A percentile compares a stretch with the other conserved stretches of the same genome.
phyloP scores from a whole-genome alignment of 75 land plant genomes.

The Gnetum montanum region DNA sequence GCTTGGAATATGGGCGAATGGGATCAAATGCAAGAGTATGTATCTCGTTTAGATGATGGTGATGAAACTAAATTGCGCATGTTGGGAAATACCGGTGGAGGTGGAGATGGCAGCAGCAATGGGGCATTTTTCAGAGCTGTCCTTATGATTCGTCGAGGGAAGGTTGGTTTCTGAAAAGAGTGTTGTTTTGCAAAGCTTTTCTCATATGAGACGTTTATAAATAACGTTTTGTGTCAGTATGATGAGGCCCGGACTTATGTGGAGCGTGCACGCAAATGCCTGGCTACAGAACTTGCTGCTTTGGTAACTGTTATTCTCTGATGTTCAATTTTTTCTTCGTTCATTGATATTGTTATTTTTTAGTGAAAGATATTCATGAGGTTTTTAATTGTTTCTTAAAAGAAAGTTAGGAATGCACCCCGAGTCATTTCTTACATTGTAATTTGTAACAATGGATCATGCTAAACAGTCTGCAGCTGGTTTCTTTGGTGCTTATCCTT shows the following conservation, averaged over 20 bases:
- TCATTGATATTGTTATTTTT: not conserved
- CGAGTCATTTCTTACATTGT: too few relatives aligned
- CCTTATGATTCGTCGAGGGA: constrained; percentile 63
- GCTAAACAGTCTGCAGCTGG: too few relatives aligned
- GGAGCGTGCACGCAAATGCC: constrained; percentile 89
- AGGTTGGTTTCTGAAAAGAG: constrained; percentile 31
- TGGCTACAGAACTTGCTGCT: constrained; percentile 97
- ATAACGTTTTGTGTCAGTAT: constrained; percentile 32
- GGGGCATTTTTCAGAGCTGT: constrained; percentile 97
- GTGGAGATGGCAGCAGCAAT: constrained; percentile 94
- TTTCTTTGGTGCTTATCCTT: too few relatives aligned
- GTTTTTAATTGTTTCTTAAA: too few relatives aligned
- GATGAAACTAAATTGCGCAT: constrained; percentile 68
- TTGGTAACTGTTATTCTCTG: constrained; percentile 37
- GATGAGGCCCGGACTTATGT: constrained; percentile 84
- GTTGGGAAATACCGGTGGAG: constrained; percentile 56
- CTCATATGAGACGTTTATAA: too few relatives aligned
- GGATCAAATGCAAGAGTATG: constrained; percentile 98
- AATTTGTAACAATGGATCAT: too few relatives aligned
- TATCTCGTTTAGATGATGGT: constrained; percentile 85
- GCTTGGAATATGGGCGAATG: constrained; percentile 99
- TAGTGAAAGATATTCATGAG: too few relatives aligned
- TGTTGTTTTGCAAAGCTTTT: not conserved
- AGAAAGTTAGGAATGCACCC: too few relatives aligned
- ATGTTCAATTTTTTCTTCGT: not conserved